phyloP scores from a whole-genome alignment of 1,284 basidiomycete genomes.

The Sporisorium scitamineum region DNA sequence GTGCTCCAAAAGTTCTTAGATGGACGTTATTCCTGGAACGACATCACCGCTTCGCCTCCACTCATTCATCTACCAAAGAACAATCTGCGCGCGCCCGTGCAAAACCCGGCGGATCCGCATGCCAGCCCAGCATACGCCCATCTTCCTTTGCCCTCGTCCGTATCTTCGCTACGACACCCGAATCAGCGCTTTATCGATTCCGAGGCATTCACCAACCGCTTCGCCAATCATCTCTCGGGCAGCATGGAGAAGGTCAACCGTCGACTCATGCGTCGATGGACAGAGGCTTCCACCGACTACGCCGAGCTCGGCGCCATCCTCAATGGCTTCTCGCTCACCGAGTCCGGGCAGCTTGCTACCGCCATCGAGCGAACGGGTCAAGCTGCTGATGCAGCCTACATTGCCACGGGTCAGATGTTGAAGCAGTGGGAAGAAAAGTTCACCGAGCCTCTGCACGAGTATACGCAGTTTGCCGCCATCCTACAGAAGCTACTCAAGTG shows the following conservation, averaged over 20 bases:
- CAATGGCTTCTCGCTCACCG: slow-evolving; percentile 94
- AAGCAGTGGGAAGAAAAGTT: slow-evolving; percentile 78
- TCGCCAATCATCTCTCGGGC: slow-evolving; percentile 87
- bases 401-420: slow-evolving; percentile 77
- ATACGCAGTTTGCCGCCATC: slow-evolving; percentile 91
- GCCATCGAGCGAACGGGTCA: slow-evolving; percentile 94
- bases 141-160: slow-evolving; percentile 83
- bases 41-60: slow-evolving; percentile 75
- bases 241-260: slow-evolving; percentile 97
- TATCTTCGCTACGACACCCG: slow-evolving; percentile 52
- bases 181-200: slow-evolving; percentile 86
- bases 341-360: slow-evolving; percentile 77
- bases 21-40: slow-evolving; percentile 88
- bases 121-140: slow-evolving; percentile 82
- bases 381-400: slow-evolving; percentile 92
- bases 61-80: slow-evolving; percentile 92
- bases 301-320: slow-evolving; percentile 93
- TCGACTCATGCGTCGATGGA: slow-evolving; percentile 90
- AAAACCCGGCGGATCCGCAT: slow-evolving; percentile 86
- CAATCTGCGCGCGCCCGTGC: slow-evolving; percentile 91
- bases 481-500: slow-evolving; percentile 94
- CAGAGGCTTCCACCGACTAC: slow-evolving; percentile 89
- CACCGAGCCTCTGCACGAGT: slow-evolving; percentile 95
- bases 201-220: slow-evolving; percentile 95
- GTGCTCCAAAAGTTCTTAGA: slow-evolving; percentile 95